These are phyloP conservation scores for Copromyces sp. DNA, from an alignment of 495 filamentous ascomycete genomes.

Conservation along the genomic window DNA sequence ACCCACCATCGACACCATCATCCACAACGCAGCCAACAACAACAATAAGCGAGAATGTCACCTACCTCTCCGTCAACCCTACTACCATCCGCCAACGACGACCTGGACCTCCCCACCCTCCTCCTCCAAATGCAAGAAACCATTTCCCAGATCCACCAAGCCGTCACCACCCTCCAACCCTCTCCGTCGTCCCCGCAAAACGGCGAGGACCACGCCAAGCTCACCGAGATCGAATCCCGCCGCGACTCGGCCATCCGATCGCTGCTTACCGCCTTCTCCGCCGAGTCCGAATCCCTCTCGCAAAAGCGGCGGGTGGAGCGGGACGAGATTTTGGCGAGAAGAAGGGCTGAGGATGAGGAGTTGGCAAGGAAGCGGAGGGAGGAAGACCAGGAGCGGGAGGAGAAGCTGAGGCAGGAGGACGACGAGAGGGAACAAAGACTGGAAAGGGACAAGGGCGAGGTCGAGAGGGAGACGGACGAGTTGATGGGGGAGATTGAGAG, in stretches of 20 bases:
- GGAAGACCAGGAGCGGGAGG: conserved; percentile 22
- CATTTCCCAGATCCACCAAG: conserved; percentile 21
- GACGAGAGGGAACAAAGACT: conserved; percentile 11
- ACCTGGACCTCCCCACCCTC: conserved; percentile 25
- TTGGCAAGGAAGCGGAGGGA: conserved; percentile 14
- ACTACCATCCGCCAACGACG: conserved; percentile 7
- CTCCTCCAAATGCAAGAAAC: conserved; percentile 28
- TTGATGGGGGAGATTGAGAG: conserved; percentile 23
- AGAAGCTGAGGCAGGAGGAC: conserved; percentile 14
- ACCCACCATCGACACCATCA: not conserved
- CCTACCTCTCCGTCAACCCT: not conserved
- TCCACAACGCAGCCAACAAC: not conserved
- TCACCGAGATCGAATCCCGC: conserved; percentile 22
- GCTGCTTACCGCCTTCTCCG: conserved; percentile 13
- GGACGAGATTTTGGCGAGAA: conserved; percentile 17
- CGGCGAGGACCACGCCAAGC: conserved; percentile 15
- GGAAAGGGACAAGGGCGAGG: conserved; percentile 8
- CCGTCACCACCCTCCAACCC: conserved; percentile 15
- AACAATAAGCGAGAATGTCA: not conserved
- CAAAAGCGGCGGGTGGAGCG: conserved; percentile 13
- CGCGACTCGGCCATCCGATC: conserved; percentile 18
- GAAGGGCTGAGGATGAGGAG: conserved; percentile 27
- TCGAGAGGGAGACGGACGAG: conserved; percentile 22
- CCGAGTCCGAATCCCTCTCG: conserved; percentile 12
- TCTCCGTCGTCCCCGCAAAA: fast-evolving